Conservation (phyloP, 768 basidiomycete species). For the Aureoboletus auriporus region DNA sequence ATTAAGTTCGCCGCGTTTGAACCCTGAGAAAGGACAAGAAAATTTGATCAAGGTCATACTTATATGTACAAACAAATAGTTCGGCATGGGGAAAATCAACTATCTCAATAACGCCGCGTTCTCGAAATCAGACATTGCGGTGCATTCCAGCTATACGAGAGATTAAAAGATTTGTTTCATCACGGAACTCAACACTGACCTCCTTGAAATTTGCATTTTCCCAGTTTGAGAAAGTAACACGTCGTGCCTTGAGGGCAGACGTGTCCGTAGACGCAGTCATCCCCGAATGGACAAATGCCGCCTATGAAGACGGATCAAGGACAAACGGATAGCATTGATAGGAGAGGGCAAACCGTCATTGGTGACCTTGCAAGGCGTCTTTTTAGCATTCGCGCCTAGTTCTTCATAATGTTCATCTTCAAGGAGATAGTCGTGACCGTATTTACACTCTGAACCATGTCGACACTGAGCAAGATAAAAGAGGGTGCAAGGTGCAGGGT, state of each 20-base stretch:
- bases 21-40: conserved; percentile 23
- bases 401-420: conserved; percentile 50
- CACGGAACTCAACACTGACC: conserved; percentile 35
- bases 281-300: conserved; percentile 54
- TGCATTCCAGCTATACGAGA: conserved; percentile 39
- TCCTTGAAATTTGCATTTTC: conserved; percentile 60
- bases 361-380: conserved; percentile 55
- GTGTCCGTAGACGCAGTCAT: conserved; percentile 47
- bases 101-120: conserved; percentile 12
- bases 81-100: conserved; percentile 5
- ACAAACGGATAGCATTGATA: background rate
- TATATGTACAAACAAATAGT: conserved; percentile 32
- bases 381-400: conserved; percentile 54
- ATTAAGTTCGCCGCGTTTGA: conserved; percentile 20
- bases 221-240: conserved; percentile 52
- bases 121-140: conserved; percentile 17
- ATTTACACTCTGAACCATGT: conserved; percentile 55
- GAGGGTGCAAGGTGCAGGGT: conserved; percentile 62
- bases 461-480: conserved; percentile 64
- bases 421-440: conserved; percentile 58
- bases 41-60: conserved; percentile 24
- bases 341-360: conserved; percentile 46
- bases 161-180: conserved; percentile 9
- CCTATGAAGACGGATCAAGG: conserved; percentile 32
- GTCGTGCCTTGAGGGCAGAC: conserved; percentile 41